These are phyloP conservation scores for Sambucus nigra DNA, from an alignment of 129 eudicot species.

Conservation along the genomic window DNA sequence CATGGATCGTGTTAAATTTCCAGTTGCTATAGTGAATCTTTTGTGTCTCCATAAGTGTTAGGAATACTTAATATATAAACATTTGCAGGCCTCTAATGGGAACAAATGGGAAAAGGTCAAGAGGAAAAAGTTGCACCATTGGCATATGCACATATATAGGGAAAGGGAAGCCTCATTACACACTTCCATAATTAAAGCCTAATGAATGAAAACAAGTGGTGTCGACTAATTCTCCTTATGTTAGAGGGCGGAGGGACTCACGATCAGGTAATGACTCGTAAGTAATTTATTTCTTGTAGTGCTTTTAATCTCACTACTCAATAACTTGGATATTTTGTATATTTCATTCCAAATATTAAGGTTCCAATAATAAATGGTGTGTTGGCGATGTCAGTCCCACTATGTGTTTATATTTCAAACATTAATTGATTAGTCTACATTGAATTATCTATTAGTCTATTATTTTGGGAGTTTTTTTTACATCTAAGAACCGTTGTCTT, in stretches of 20 bases:
- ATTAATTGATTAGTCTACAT: background rate
- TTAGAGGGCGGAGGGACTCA: conserved; percentile 51
- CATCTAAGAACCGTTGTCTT: conserved; percentile 47
- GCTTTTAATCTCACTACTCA: too few relatives aligned
- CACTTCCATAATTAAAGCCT: conserved; percentile 93
- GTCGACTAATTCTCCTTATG: conserved; percentile 80
- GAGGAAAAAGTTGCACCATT: conserved; percentile 85
- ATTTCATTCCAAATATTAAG: background rate
- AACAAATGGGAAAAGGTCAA: conserved; percentile 92
- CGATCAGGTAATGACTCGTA: conserved; percentile 35
- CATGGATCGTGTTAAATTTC: too few relatives aligned
- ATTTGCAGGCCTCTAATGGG: conserved; percentile 65
- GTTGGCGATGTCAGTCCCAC: background rate
- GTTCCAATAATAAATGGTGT: background rate
- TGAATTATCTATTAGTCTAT: conserved; percentile 5
- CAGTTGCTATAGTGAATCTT: background rate
- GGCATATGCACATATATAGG: conserved; percentile 93
- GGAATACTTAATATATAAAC: background rate
- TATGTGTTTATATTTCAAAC: background rate
- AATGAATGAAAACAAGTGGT: conserved; percentile 88
- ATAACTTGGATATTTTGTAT: background rate
- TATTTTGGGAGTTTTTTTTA: background rate
- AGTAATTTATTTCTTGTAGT: background rate
- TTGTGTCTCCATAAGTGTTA: background rate
- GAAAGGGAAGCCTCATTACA: conserved; percentile 61